Evolutionary conservation across 257 asterid species (phyloP), one percentile per base, ranked within the genome.

Genomic region (Salvia splendens): DNA sequence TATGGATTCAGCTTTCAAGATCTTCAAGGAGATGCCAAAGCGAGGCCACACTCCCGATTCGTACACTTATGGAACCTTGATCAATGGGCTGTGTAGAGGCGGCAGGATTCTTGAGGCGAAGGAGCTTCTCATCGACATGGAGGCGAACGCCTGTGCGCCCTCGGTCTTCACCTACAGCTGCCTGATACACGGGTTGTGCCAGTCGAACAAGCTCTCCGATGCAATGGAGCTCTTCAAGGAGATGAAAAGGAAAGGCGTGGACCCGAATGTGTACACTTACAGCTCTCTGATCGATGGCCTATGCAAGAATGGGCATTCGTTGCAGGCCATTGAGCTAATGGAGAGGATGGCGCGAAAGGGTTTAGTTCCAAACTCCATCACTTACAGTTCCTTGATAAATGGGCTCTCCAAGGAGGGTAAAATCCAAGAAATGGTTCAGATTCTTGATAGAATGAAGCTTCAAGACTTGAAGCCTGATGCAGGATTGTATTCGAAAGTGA

Each of bases 391-490:
- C 48, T 61, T 88, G 40, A 83, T 94, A 43, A 78, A 84, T 2
- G 99, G 97, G 55, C 77, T 91, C 9, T 86, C 90, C 73, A 81
- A 40, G 67, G 99, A 91, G 69, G 84, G 88, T 28, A 84, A 77
- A 52, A 57, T 84, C 57, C 48, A 43, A 42, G 96, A 88, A 58
- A 95, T 91, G 0, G 81, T 94, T 55, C 91, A 85, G 85, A 71
- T 94, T 78, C 85, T 94, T 62, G 96, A 91, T 66, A 75, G 93
- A 62, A 84, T 94, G 91, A 88, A 91, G 89, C 91, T 94, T 53
- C 96, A 88, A 80, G 96, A 89, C 71, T 73, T 87, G 84, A 87
- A 87, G 81, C 96, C 96, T 14, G 99, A 91, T 75, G 97, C 89
- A 0, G 96, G 96, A 43, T 68, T 91, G 75, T 94, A 88, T 73